phyloP scores from a whole-genome alignment of 169 alveolate genomes.

The Cryptosporidium ryanae region DNA sequence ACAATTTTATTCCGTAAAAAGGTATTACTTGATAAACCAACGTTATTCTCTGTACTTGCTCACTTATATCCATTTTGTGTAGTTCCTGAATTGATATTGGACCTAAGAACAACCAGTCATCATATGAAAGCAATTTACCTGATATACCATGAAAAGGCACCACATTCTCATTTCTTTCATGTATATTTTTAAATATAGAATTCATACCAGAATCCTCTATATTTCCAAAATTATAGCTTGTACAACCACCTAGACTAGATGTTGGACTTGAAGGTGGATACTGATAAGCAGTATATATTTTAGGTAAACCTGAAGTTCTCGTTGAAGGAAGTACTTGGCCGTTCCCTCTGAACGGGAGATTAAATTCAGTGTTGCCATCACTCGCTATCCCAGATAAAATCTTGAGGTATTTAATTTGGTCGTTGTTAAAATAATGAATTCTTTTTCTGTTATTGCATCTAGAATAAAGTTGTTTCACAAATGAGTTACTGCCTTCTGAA shows the following conservation, averaged over 20 bases:
- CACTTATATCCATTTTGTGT: constrained; percentile 38
- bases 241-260: constrained; percentile 62
- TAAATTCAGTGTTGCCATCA: constrained; percentile 19
- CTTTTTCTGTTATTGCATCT: constrained; percentile 34
- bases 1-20: constrained; percentile 50
- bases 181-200: neutral
- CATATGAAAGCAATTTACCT: constrained; percentile 39
- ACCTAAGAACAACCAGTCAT: constrained; percentile 59
- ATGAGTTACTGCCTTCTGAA: constrained; percentile 1
- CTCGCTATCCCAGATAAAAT: constrained; percentile 49
- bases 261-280: constrained; percentile 67
- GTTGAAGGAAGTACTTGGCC: constrained; percentile 67
- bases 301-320: constrained; percentile 67
- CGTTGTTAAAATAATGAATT: constrained; percentile 25
- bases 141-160: constrained; percentile 61
- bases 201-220: constrained; percentile 39
- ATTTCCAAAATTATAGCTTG: constrained; percentile 54
- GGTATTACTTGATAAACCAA: constrained; percentile 69
- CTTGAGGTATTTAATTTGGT: constrained; percentile 8
- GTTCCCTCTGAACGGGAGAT: constrained; percentile 67
- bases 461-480: constrained; percentile 32
- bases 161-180: neutral
- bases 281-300: constrained; percentile 72
- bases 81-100: constrained; percentile 58
- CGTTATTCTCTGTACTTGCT: constrained; percentile 64